Conservation (phyloP, 345 rosid genomes). For the Dipteronia sinensis region DNA sequence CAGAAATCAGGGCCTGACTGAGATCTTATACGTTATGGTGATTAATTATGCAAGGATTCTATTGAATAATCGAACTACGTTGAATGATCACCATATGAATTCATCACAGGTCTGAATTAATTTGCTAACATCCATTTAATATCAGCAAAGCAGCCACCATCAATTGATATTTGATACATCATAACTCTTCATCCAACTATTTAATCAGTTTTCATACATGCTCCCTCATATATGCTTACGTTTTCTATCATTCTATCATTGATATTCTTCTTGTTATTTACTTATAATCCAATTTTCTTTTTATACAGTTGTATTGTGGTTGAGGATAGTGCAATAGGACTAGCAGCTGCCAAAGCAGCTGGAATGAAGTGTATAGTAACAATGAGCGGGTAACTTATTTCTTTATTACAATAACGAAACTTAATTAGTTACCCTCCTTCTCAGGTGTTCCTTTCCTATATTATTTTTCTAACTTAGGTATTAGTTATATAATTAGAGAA, state of each 20-base stretch:
- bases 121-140: constrained; percentile 1
- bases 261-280: not conserved
- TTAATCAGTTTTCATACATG: not conserved
- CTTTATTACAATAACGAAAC: not conserved
- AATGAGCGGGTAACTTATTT: constrained; percentile 70
- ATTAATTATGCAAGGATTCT: not conserved
- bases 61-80: constrained; percentile 5
- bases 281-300: constrained; percentile 5
- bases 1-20: not conserved
- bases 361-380: constrained; percentile 95
- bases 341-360: constrained; percentile 96
- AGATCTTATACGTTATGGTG: not conserved
- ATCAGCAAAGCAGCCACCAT: not conserved
- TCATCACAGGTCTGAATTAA: not conserved
- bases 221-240: not conserved
- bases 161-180: not conserved
- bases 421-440: not conserved
- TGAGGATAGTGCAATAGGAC: constrained; percentile 91
- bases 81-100: not conserved
- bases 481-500: no score
- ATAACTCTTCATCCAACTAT: not conserved
- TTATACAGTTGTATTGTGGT: constrained; percentile 84
- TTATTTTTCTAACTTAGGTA: not conserved
- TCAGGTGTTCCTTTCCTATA: not conserved
- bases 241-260: no score